These are phyloP conservation scores for Eucalyptus decipiens DNA, from an alignment of 345 rosid genomes.

Conservation along the genomic window DNA sequence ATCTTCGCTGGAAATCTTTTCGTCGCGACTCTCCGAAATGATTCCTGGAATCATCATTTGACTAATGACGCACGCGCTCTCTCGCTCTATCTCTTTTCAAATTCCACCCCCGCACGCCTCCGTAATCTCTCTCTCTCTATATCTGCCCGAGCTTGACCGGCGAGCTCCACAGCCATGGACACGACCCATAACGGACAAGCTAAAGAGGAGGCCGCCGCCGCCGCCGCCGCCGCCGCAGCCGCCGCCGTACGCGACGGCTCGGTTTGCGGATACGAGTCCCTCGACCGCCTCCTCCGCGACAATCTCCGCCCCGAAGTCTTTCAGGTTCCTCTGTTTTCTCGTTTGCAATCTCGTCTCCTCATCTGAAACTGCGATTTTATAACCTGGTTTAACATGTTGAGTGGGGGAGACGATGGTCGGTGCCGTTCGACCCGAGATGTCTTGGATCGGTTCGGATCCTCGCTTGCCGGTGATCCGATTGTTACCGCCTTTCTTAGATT, in stretches of 20 bases:
- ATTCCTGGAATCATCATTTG: neutral
- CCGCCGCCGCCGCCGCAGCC: neutral
- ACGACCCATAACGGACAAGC: slow-evolving; percentile 11
- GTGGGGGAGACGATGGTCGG: neutral
- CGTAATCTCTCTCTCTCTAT: neutral
- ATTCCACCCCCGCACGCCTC: neutral
- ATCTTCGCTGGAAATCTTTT: neutral
- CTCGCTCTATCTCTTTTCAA: neutral
- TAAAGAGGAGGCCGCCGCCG: neutral
- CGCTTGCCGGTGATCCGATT: neutral
- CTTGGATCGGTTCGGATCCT: neutral
- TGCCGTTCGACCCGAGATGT: neutral
- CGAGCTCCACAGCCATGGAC: neutral
- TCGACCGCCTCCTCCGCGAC: slow-evolving; percentile 47
- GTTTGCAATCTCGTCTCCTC: neutral
- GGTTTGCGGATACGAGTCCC: slow-evolving; percentile 72
- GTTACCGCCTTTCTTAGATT: neutral
- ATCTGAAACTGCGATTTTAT: neutral
- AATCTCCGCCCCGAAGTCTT: slow-evolving; percentile 77
- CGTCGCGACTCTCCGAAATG: neutral
- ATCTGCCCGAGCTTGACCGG: neutral
- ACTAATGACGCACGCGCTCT: neutral
- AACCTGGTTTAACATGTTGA: neutral
- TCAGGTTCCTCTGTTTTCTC: slow-evolving; percentile 27
- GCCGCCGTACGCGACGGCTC: slow-evolving; percentile 31